Conservation (phyloP, 2,329 filamentous ascomycete genomes). For the Elsinoe arachidis region DNA sequence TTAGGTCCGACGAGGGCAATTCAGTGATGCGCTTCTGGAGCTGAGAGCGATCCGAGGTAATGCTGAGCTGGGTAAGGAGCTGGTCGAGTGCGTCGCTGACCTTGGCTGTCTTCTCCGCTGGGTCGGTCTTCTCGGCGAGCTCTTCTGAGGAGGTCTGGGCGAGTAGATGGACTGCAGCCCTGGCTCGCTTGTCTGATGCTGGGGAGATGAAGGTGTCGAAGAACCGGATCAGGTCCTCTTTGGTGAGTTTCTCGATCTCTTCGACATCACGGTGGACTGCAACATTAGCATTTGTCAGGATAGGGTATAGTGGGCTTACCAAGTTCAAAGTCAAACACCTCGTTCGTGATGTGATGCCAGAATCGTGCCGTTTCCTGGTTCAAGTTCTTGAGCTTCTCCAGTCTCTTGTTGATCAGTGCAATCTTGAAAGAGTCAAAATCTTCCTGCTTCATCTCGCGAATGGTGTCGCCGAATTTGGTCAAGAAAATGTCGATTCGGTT, state of each 20-base stretch:
- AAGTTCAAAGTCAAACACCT: slow-evolving; percentile 83
- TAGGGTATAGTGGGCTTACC: slow-evolving; percentile 44
- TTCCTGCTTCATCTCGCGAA: slow-evolving; percentile 67
- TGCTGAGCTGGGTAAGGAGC: slow-evolving; percentile 38
- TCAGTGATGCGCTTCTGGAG: slow-evolving; percentile 38
- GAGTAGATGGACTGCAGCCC: slow-evolving; percentile 72
- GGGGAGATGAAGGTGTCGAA: slow-evolving; percentile 69
- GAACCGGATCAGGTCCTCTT: slow-evolving; percentile 71
- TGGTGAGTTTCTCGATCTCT: slow-evolving; percentile 64
- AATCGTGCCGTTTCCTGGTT: slow-evolving; percentile 73
- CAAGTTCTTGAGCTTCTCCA: slow-evolving; percentile 90
- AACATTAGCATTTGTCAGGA: slow-evolving; percentile 13
- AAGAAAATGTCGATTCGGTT: slow-evolving; percentile 82
- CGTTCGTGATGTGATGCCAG: slow-evolving; percentile 75
- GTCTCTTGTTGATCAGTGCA: slow-evolving; percentile 73
- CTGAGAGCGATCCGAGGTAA: slow-evolving; percentile 37
- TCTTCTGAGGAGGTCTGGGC: slow-evolving; percentile 49
- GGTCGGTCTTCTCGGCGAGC: slow-evolving; percentile 27
- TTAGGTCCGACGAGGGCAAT: slow-evolving; percentile 38
- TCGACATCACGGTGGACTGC: slow-evolving; percentile 67
- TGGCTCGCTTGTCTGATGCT: slow-evolving; percentile 63
- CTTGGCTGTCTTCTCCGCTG: slow-evolving; percentile 36
- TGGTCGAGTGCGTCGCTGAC: slow-evolving; percentile 36
- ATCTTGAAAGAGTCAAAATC: slow-evolving; percentile 89
- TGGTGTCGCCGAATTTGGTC: slow-evolving; percentile 51